Percentiles rank a stretch among this genome's conserved stretches.
phyloP scores from a whole-genome alignment of 1,284 basidiomycete genomes.

The Rhodotorula sp. region DNA sequence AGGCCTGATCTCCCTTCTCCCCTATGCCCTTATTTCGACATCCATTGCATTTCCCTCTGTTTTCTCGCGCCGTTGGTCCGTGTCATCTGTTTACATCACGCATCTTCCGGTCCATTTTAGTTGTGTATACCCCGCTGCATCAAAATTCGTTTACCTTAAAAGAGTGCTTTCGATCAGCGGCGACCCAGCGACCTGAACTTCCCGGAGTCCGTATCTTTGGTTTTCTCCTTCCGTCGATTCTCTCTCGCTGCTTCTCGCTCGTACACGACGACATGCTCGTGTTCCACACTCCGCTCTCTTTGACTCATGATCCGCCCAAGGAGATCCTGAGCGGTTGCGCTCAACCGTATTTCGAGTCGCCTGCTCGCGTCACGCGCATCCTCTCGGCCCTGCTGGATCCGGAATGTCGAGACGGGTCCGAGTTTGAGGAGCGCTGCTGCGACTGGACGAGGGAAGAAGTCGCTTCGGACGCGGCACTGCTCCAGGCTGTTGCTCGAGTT shows the following conservation, averaged over 20 bases:
- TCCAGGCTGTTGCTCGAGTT: constrained; percentile 36
- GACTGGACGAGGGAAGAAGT: constrained; percentile 18
- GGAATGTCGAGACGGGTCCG: not conserved
- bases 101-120: no score
- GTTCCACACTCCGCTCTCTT: constrained; percentile 20
- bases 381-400: constrained; percentile 42
- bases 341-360: constrained; percentile 49
- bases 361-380: constrained; percentile 46
- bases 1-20: not conserved
- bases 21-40: not conserved
- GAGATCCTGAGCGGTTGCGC: constrained; percentile 49
- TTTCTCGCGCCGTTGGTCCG: no score
- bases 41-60: no score
- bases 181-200: no score
- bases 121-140: no score
- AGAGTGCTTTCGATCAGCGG: no score
- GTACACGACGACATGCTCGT: constrained; percentile 5
- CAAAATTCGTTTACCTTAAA: not conserved
- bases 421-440: constrained; percentile 13
- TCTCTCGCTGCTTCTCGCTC: not conserved
- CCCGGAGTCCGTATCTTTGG: not conserved
- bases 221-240: no score
- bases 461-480: constrained; percentile 23
- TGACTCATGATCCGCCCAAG: constrained; percentile 48
- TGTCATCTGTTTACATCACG: no score